Conservation (phyloP, 768 basidiomycete genomes). For the Naganishia randhawae region DNA sequence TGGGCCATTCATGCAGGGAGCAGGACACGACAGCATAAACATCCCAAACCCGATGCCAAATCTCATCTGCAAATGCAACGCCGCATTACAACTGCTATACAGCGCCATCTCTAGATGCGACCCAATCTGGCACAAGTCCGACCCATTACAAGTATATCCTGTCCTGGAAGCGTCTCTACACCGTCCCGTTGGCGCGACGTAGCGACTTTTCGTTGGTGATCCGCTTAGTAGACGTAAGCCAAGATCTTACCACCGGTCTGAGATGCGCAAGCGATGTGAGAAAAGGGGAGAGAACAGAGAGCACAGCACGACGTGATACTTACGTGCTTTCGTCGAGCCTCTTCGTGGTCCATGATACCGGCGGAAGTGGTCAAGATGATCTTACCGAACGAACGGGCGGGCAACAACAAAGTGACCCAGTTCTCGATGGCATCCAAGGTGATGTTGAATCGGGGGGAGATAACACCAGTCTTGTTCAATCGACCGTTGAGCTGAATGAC, state of each 20-base stretch:
- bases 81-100: constrained; percentile 3
- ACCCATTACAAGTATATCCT: constrained; percentile 24
- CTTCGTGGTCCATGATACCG: constrained; percentile 97
- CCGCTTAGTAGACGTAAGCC: constrained; percentile 78
- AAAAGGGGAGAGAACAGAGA: neutral
- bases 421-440: constrained; percentile 71
- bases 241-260: constrained; percentile 78
- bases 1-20: too few relatives aligned
- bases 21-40: too few relatives aligned
- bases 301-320: constrained; percentile 1
- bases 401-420: constrained; percentile 95
- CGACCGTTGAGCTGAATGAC: constrained; percentile 97
- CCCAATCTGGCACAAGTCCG: neutral
- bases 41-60: constrained; percentile 14
- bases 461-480: constrained; percentile 98
- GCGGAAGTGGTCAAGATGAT: constrained; percentile 97
- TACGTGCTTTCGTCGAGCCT: constrained; percentile 95
- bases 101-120: neutral
- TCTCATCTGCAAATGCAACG: constrained; percentile 17
- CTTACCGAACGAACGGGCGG: constrained; percentile 91
- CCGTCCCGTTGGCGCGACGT: neutral
- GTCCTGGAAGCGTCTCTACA: constrained; percentile 16
- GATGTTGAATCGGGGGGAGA: constrained; percentile 98
- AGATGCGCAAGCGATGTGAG: constrained; percentile 4
- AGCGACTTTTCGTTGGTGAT: constrained; percentile 3